A percentile compares a stretch with the other conserved stretches of the same genome.
phyloP scores from a whole-genome alignment of 495 filamentous ascomycete species.

The Tuber umbilicatum region DNA sequence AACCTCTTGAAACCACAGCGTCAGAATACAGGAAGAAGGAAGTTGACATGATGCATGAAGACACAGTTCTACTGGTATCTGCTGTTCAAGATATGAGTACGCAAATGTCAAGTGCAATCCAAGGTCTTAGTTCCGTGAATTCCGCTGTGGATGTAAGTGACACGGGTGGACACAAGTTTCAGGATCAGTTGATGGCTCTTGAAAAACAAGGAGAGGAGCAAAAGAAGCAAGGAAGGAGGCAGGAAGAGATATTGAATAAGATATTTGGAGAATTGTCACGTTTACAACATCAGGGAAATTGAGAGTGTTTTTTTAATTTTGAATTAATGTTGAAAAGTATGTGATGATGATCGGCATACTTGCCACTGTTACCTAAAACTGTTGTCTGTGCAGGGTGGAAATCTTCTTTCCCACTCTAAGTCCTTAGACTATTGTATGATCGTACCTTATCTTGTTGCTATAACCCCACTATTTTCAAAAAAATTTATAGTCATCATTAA shows the following conservation, averaged over 20 bases:
- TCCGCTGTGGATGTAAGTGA: not conserved
- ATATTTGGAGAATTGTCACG: no score
- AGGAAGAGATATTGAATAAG: not conserved
- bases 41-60: not conserved
- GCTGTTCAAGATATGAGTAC: not conserved
- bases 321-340: no score
- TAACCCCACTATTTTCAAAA: no score
- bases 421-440: no score
- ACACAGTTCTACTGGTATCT: not conserved
- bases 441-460: no score
- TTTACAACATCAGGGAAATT: no score
- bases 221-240: not conserved
- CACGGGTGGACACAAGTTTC: not conserved
- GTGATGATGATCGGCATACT: no score
- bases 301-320: no score
- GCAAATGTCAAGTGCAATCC: not conserved
- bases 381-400: no score
- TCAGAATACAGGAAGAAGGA: not conserved
- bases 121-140: not conserved
- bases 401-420: no score
- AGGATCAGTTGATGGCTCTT: not conserved
- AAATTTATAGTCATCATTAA: not conserved
- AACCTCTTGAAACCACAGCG: not conserved
- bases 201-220: not conserved
- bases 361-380: no score